A percentile compares a stretch with the other conserved stretches of the same genome.
Conservation (phyloP, 495 filamentous ascomycete species). For the Talaromyces thailandensis region DNA sequence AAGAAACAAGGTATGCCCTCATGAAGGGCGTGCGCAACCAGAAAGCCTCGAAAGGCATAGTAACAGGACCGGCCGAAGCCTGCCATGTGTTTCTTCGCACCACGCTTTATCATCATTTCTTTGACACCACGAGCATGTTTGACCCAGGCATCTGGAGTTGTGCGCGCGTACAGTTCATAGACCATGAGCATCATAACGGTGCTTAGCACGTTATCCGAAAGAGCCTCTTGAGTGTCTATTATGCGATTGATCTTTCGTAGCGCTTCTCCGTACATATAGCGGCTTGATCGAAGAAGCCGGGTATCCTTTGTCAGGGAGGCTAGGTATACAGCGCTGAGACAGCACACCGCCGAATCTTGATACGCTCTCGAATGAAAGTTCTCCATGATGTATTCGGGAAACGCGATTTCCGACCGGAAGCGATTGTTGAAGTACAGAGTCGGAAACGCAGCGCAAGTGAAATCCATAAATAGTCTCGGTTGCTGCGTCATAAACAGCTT, state of each 20-base stretch:
- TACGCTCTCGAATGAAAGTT: constrained; percentile 11
- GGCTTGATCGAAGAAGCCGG: constrained; percentile 12
- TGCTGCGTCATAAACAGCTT: constrained; percentile 17
- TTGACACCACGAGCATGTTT: constrained; percentile 28
- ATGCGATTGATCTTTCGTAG: constrained; percentile 14
- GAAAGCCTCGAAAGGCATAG: constrained; percentile 21
- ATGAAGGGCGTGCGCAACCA: constrained; percentile 21
- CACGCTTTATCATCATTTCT: constrained; percentile 24
- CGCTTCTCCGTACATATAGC: constrained; percentile 15
- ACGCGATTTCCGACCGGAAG: constrained; percentile 16
- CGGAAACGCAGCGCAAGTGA: constrained; percentile 14
- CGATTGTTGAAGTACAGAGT: constrained; percentile 19
- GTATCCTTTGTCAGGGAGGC: constrained; percentile 16
- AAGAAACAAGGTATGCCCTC: constrained; percentile 23
- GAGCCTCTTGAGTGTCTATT: constrained; percentile 12
- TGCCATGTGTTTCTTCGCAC: constrained; percentile 17
- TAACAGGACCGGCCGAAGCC: constrained; percentile 27
- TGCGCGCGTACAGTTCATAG: constrained; percentile 27
- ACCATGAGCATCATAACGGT: constrained; percentile 22
- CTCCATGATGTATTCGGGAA: constrained; percentile 22
- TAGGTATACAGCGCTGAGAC: constrained; percentile 18
- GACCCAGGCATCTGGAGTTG: constrained; percentile 22
- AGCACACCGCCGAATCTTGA: constrained; percentile 21
- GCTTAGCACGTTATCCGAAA: constrained; percentile 19
- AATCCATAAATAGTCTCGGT: constrained; percentile 20